Percentiles rank a stretch among this genome's conserved stretches.
These are phyloP conservation scores for Acaromyces ingoldii DNA, from an alignment of 1,284 basidiomycete genomes.

Conservation along the genomic window DNA sequence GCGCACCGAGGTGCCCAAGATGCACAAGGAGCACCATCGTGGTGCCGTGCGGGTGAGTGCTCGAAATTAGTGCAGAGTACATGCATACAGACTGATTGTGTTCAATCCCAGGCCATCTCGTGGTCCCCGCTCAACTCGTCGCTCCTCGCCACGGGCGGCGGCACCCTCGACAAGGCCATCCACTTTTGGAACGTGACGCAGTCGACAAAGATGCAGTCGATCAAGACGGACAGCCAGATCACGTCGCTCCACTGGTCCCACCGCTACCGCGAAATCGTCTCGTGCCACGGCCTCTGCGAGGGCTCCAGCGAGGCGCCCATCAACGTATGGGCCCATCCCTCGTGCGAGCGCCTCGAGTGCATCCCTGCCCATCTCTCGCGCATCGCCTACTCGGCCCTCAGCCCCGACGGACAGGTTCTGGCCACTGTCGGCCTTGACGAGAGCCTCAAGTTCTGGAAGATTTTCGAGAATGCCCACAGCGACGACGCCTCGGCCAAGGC, in stretches of 20 bases:
- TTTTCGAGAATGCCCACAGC: constrained; percentile 41
- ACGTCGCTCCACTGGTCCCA: constrained; percentile 85
- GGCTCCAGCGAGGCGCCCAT: constrained; percentile 23
- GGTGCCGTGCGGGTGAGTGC: constrained; percentile 39
- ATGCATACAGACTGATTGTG: constrained; percentile 14
- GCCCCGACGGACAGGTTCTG: constrained; percentile 46
- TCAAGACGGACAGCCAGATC: constrained; percentile 65
- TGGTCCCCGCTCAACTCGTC: constrained; percentile 97
- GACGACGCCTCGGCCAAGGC: constrained; percentile 10
- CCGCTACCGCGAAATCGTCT: constrained; percentile 82
- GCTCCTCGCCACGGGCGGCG: constrained; percentile 87
- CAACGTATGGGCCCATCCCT: constrained; percentile 47
- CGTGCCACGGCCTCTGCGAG: constrained; percentile 69
- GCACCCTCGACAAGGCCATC: constrained; percentile 87
- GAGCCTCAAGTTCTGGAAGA: constrained; percentile 48
- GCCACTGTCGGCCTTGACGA: constrained; percentile 48
- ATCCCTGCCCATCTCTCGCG: constrained; percentile 42
- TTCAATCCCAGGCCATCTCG: constrained; percentile 66
- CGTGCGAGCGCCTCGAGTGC: constrained; percentile 39
- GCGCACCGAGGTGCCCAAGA: constrained; percentile 77
- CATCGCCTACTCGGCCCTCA: constrained; percentile 34
- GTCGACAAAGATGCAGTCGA: constrained; percentile 42
- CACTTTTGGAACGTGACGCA: constrained; percentile 68
- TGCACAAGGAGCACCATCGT: constrained; percentile 68
- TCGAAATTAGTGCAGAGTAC: neutral